Base-by-base conservation (phyloP, 1,284 basidiomycete species). In the Rhodotorula sp. region DNA sequence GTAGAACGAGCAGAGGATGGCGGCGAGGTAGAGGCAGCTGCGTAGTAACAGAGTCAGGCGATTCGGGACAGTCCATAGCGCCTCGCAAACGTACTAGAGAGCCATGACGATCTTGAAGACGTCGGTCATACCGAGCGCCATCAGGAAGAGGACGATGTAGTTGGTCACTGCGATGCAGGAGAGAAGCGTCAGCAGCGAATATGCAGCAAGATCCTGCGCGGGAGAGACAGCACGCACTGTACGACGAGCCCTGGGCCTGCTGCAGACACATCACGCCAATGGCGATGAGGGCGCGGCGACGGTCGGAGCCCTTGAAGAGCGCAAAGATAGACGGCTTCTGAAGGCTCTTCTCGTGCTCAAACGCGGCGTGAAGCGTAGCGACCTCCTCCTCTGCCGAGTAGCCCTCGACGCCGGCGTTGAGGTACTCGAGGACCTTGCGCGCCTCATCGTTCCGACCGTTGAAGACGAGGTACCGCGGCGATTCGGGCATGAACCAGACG, bases 121-220 rank as follows among this genome's bases (percentile, higher is more conserved):
- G 61, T 78, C 71, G 44, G 61, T 73, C 55, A 78, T 66, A 37
- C 77, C 77, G 50, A 67, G 69, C 9, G 70, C 65, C 22, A 67
- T 63, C 29, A 78, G 65, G 76, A 77, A 76, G 60, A 73, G 66
- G 27, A 78, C 71, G 60, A 78, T 75, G 69, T 78, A 78, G 48
- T 19, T 21, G 21, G 46, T 48, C 46, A 48, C 46, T 48, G 48
- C 66, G 48, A 21, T 17, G n/a, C 10, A 17, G 27, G 36, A 13
- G 37, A n/a, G 36, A 25, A n/a, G 39, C 19, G 57, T 29, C 15
- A 39, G 39, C 39, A 15, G 39, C 9, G 15, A 15, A 15, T 39
- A 39, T 15, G 7, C 39, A 39, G n/a, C n/a, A n/a, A n/a, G n/a
- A n/a, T n/a, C 39, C 19, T 15, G 46, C 15, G 46, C 21, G 19